phyloP scores from a whole-genome alignment of 1,284 basidiomycete species.

The Ganoderma multipileum region DNA sequence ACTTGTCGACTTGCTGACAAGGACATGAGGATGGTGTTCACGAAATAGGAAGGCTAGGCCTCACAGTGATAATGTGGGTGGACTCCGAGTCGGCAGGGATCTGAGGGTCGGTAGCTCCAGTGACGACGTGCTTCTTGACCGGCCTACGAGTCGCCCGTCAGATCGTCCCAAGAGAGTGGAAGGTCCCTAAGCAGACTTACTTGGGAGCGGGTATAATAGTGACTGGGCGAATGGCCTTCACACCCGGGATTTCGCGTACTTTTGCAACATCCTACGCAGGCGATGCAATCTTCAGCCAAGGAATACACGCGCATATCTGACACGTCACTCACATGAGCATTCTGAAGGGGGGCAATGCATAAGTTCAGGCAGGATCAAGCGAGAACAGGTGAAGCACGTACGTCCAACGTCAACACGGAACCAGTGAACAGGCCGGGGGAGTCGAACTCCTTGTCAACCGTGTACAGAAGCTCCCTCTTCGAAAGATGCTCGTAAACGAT shows the following conservation, averaged over 20 bases:
- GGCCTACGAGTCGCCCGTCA: constrained; percentile 34
- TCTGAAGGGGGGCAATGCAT: constrained; percentile 1
- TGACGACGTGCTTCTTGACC: constrained; percentile 37
- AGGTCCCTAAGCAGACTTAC: constrained; percentile 22
- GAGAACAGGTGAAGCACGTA: constrained; percentile 18
- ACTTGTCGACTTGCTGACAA: constrained; percentile 50
- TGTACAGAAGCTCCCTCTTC: constrained; percentile 44
- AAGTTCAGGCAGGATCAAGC: background rate
- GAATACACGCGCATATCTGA: too few species aligned
- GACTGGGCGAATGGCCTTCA: constrained; percentile 42
- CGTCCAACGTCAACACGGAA: constrained; percentile 47
- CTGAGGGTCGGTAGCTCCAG: constrained; percentile 43
- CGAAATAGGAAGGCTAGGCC: constrained; percentile 6
- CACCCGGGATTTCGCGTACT: constrained; percentile 36
- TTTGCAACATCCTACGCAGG: constrained; percentile 32
- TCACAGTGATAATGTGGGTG: constrained; percentile 45
- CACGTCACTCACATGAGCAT: constrained; percentile 16
- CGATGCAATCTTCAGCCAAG: background rate
- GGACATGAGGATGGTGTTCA: background rate
- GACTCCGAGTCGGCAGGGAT: constrained; percentile 43
- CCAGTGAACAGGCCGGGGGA: constrained; percentile 51
- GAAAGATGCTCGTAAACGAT: constrained; percentile 45
- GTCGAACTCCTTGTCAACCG: constrained; percentile 49
- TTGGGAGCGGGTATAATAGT: constrained; percentile 36
- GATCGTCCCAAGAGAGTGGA: background rate